Percentiles rank a stretch among this genome's conserved stretches.
These are phyloP conservation scores for Tetrahymena malaccensis DNA, from an alignment of 73 alveolate genomes.

Conservation along the genomic window DNA sequence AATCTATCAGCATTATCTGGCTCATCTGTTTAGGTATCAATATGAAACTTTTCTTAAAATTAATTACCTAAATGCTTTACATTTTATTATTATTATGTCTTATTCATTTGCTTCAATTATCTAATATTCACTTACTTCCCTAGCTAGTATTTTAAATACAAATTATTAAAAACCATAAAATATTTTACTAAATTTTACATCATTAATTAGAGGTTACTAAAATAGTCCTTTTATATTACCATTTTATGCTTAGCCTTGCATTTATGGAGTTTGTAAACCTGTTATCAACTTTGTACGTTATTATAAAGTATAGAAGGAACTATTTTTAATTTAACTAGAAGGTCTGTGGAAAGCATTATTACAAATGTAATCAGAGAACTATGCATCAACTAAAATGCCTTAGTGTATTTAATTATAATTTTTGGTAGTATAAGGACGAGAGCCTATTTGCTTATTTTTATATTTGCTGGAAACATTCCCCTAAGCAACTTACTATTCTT, in stretches of 20 bases:
- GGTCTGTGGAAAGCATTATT: not conserved
- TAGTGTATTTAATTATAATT: not conserved
- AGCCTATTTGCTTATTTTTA: not conserved
- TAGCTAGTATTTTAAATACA: not conserved
- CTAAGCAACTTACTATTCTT: not conserved
- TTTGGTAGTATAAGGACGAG: not conserved
- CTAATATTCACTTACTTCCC: not conserved
- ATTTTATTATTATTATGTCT: not conserved
- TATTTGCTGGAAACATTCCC: not conserved
- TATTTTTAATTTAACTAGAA: not conserved
- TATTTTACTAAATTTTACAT: not conserved
- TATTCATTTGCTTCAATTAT: not conserved
- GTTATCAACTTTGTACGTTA: not conserved
- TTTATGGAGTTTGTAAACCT: not conserved
- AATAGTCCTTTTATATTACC: not conserved
- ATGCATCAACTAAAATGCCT: not conserved
- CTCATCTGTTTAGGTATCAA: not conserved
- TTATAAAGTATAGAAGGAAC: not conserved
- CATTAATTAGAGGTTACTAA: not conserved
- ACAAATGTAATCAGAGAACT: not conserved
- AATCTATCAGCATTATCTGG: not conserved
- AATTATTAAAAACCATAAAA: not conserved
- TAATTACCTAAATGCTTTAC: not conserved
- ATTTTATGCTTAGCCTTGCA: not conserved
- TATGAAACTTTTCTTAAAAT: not conserved